Percentiles rank a stretch among this genome's conserved stretches.
Conservation (phyloP, 257 asterid species). For the Solanum infundibuliforme region DNA sequence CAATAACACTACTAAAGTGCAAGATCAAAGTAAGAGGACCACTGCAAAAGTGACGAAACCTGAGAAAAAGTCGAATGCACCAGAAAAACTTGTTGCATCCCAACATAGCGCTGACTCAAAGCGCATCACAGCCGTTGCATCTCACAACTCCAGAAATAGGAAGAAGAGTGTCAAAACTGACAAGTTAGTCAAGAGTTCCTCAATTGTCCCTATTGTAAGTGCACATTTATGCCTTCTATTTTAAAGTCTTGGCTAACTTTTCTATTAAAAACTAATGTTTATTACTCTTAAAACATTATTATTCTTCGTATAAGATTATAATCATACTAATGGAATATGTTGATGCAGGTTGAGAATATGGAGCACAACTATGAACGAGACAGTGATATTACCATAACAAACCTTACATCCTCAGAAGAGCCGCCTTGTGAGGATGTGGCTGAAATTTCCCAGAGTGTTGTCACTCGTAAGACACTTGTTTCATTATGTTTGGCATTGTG, state of each 20-base stretch:
- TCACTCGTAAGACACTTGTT: slow-evolving; percentile 22
- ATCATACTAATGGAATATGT: slow-evolving; percentile 1
- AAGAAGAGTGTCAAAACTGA: slow-evolving; percentile 23
- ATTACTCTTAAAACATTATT: background rate
- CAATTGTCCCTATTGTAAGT: slow-evolving; percentile 18
- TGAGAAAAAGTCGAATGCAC: slow-evolving; percentile 12
- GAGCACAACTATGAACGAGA: slow-evolving; percentile 6
- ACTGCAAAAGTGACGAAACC: background rate
- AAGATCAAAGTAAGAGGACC: background rate
- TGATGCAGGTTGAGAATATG: slow-evolving; percentile 35
- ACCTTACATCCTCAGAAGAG: slow-evolving; percentile 12
- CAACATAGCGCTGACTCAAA: background rate
- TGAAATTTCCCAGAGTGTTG: slow-evolving; percentile 6
- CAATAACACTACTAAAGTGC: background rate
- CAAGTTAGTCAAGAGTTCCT: slow-evolving; percentile 21
- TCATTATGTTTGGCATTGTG: background rate
- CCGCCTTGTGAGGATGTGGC: slow-evolving; percentile 8
- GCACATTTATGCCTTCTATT: slow-evolving; percentile 1
- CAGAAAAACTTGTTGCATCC: background rate
- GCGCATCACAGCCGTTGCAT: background rate
- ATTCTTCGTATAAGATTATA: background rate
- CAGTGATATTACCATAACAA: slow-evolving; percentile 1
- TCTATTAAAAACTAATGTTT: background rate
- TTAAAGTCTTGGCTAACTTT: background rate
- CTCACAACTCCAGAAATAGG: slow-evolving; percentile 13